A percentile compares a stretch with the other conserved stretches of the same genome.
Conservation (phyloP, 768 basidiomycete species). For the Neoboletus brunneissimus region DNA sequence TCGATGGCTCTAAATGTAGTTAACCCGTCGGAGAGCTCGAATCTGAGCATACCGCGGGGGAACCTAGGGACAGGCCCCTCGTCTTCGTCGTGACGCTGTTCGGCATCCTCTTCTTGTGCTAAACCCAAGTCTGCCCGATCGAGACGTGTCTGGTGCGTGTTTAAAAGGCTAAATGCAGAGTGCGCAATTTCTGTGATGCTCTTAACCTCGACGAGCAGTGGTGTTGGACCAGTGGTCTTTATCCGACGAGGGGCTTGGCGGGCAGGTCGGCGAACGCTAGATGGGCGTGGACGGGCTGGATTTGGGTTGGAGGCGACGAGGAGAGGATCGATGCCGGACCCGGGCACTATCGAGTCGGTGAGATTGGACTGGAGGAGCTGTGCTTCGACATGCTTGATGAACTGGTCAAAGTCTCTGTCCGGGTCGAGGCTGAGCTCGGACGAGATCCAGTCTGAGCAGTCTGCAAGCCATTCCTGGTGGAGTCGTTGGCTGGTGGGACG, state of each 20-base stretch:
- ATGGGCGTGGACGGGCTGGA: constrained; percentile 4
- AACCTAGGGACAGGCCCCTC: constrained; percentile 81
- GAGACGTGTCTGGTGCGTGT: constrained; percentile 60
- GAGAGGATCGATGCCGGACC: constrained; percentile 55
- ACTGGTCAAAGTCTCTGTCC: constrained; percentile 44
- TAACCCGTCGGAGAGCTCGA: constrained; percentile 78
- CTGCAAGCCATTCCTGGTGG: constrained; percentile 69
- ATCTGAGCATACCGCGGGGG: constrained; percentile 71
- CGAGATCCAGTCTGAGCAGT: constrained; percentile 65
- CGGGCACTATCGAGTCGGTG: constrained; percentile 63
- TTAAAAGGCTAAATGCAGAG: constrained; percentile 79
- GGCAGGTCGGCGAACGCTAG: neutral
- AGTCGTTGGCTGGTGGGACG: neutral
- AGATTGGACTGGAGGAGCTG: constrained; percentile 76
- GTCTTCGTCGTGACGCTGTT: constrained; percentile 50
- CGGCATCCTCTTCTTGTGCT: constrained; percentile 39
- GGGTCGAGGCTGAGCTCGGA: constrained; percentile 48
- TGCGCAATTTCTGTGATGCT: constrained; percentile 80
- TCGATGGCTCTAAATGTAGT: constrained; percentile 73
- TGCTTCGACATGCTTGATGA: constrained; percentile 52
- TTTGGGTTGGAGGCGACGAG: constrained; percentile 16
- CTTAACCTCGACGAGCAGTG: constrained; percentile 72
- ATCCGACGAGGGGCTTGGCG: constrained; percentile 11
- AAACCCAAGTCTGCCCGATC: constrained; percentile 51
- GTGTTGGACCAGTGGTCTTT: constrained; percentile 35